Evolutionary conservation across 2,329 filamentous ascomycete genomes (phyloP), one percentile per base, ranked within the genome.

Genomic region (Acephala macrosclerotiorum): DNA sequence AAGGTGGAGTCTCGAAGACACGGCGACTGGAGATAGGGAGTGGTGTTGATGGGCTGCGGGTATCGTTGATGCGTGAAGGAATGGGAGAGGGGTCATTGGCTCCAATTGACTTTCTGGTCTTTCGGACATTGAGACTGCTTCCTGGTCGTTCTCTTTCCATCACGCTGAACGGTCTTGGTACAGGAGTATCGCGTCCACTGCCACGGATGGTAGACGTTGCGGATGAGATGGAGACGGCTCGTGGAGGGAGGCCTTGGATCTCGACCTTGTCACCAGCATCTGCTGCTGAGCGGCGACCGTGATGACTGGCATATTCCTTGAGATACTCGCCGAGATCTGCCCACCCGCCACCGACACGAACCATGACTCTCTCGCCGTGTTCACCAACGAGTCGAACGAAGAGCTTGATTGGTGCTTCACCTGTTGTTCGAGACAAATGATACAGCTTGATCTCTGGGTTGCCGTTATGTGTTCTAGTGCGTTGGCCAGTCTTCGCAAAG

Each of bases 271-370:
- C 80, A 58, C 83, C 82, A 12, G 61, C 79, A 79, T 66, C 80
- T 77, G 60, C 65, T n/a, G 60, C 65, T 26, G 86, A 86, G 49
- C 87, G 89, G n/a, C 92, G 89, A 51, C 92, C 92, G 76, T 99
- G 96, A 76, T 99, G 96, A 66, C 89, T 89, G 8, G 94, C 94
- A 74, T 97, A 99, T 77, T 97, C 93, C 72, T 94, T 91, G 49
- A 99, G 84, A 75, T 97, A 99, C 78, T 98, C 96, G 42, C 92
- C 95, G 22, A 99, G 83, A 78, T 99, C 96, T 16, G 94, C 94
- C 96, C 96, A 99, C n/a, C 96, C 96, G 66, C 96, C 96, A 14
- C 96, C 96, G 14, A 99, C 95, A 40, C 96, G 91, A 8, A 99
- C 96, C 96, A 99, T 98, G 67, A 98, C 94, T 60, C 96, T 89